Percentiles rank a stretch among this genome's conserved stretches.
phyloP scores from a whole-genome alignment of 2,329 filamentous ascomycete genomes.

The Cladosporium oxysporum region DNA sequence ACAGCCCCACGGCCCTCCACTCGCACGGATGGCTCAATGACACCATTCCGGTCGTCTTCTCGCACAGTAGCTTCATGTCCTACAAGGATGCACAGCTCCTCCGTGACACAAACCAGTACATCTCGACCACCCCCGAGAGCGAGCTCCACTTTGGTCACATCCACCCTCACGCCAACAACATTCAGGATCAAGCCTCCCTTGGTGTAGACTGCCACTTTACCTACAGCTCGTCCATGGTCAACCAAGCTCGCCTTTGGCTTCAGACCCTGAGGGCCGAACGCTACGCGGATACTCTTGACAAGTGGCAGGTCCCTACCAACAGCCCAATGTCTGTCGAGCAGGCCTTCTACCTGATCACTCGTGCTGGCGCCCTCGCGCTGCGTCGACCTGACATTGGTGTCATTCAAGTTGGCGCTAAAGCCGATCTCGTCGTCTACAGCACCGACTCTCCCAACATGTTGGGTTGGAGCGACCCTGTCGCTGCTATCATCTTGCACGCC shows the following conservation, averaged over 20 bases:
- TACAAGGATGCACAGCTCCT: conserved; percentile 45
- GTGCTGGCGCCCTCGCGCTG: conserved; percentile 55
- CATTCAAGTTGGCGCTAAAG: conserved; percentile 53
- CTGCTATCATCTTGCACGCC: conserved; percentile 58
- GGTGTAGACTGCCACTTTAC: conserved; percentile 29
- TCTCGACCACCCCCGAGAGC: conserved; percentile 61
- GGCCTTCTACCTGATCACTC: conserved; percentile 58
- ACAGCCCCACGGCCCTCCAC: conserved; percentile 36
- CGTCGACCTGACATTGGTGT: conserved; percentile 55
- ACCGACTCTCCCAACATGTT: conserved; percentile 52
- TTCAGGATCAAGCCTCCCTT: conserved; percentile 51
- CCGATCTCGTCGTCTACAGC: conserved; percentile 57
- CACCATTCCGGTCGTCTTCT: conserved; percentile 53
- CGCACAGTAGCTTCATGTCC: conserved; percentile 52
- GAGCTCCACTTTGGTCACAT: conserved; percentile 62
- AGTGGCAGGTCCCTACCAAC: conserved; percentile 47
- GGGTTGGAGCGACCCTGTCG: conserved; percentile 58
- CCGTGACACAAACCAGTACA: conserved; percentile 52
- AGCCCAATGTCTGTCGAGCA: conserved; percentile 58
- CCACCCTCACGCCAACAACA: conserved; percentile 46
- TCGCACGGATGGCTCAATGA: conserved; percentile 45
- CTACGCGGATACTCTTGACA: conserved; percentile 43
- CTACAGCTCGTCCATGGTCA: conserved; percentile 37
- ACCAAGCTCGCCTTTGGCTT: conserved; percentile 58
- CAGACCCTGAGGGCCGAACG: conserved; percentile 47